Base-by-base conservation (phyloP, 2,329 filamentous ascomycete species). In the Apiospora aurea region DNA sequence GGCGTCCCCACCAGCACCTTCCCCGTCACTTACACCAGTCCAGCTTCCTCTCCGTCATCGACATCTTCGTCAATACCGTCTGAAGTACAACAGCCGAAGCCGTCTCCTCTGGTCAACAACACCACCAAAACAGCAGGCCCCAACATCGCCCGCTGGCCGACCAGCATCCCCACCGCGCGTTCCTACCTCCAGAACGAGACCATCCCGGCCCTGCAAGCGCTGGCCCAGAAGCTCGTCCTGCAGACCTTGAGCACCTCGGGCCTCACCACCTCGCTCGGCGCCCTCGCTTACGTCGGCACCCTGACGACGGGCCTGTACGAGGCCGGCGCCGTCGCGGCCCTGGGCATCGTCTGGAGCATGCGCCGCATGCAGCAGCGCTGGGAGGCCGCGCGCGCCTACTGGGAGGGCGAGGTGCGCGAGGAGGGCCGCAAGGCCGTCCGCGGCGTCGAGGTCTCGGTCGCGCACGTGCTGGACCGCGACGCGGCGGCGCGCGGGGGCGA, bases 211-310 rank as follows among this genome's bases (percentile, higher is more conserved):
- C 84, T 95, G 4, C 93, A 94, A 78, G 90, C 92, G 1, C 84
- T 94, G 0, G 92, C 92, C 0, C 93, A 95, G 81, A 89, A 87
- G 71, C 88, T 95, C 1, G 90, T 97, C 5, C 80, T 97, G 5
- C 91, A 95, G 77, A 93, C 93, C 0, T 83, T 94, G 0, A 92
- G 91, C 70, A 94, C 94, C 0, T 93, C 93, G 0, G 89, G 90
- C 5, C 83, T 93, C 3, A 88, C 88, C 0, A 84, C 83, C 0
- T 85, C 86, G 0, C 83, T 92, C 0, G 87, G 87, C 0, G 87
- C 81, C 0, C 83, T 92, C 13, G 83, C 88, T 1, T 92, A 92
- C 76, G 76, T 90, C 10, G 89, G 88, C 1, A 86, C 85, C 0
- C 82, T 87, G 26, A 86, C 88, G 1, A 85, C 86, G 0, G 84